Evolutionary conservation across 495 filamentous ascomycete species (phyloP).

Genomic region (Staphylotrichum tortipilum): DNA sequence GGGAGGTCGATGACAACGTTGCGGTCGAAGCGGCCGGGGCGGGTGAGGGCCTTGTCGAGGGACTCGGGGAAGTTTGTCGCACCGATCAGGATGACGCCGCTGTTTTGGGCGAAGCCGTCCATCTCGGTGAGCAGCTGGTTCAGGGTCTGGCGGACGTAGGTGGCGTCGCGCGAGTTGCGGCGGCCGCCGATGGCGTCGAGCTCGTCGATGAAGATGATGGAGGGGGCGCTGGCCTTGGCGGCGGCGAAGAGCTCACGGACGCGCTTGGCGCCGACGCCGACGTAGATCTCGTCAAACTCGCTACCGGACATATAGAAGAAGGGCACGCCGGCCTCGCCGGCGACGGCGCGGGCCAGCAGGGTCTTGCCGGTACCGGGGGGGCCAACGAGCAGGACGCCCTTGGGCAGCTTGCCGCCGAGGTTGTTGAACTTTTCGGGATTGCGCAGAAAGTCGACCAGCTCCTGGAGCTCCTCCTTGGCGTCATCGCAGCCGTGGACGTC

Average conservation of each 20-base stretch:
- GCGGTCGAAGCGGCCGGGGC: slow-evolving; percentile 92
- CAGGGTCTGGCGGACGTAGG: slow-evolving; percentile 94
- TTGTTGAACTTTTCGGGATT: slow-evolving; percentile 85
- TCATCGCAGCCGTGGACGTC: slow-evolving; percentile 98
- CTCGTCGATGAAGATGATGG: slow-evolving; percentile 98
- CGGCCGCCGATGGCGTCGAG: slow-evolving; percentile 93
- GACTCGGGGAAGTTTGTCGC: slow-evolving; percentile 94
- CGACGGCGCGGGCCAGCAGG: slow-evolving; percentile 90
- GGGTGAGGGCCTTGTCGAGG: slow-evolving; percentile 87
- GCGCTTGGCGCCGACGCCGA: slow-evolving; percentile 95
- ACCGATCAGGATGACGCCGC: slow-evolving; percentile 86
- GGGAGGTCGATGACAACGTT: slow-evolving; percentile 81
- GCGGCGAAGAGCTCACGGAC: slow-evolving; percentile 90
- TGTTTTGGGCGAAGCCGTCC: slow-evolving; percentile 91
- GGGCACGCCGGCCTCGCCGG: slow-evolving; percentile 92
- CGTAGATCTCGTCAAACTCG: slow-evolving; percentile 97
- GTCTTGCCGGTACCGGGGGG: slow-evolving; percentile 98
- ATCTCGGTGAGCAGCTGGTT: slow-evolving; percentile 98
- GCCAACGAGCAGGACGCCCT: slow-evolving; percentile 90
- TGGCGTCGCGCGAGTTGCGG: slow-evolving; percentile 84
- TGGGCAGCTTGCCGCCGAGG: slow-evolving; percentile 90
- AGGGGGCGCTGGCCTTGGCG: slow-evolving; percentile 80
- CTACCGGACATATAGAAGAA: slow-evolving; percentile 99
- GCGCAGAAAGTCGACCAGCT: slow-evolving; percentile 90
- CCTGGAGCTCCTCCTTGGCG: slow-evolving; percentile 94